These are phyloP conservation scores for Cymodocea nodosa DNA, from an alignment of 116 monocot genomes.

Conservation along the genomic window DNA sequence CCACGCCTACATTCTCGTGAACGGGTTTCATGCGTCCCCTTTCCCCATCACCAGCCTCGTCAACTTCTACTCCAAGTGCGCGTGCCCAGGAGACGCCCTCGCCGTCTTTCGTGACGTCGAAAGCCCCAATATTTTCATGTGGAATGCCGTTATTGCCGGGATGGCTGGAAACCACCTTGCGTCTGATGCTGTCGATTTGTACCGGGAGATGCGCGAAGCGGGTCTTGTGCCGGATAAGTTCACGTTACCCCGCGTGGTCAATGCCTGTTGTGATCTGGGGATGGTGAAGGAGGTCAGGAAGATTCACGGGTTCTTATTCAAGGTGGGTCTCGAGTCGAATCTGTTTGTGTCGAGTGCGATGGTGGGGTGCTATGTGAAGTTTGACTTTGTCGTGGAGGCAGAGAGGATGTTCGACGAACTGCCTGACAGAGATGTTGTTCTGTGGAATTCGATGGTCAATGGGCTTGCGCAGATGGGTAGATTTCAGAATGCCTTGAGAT, in stretches of 20 bases:
- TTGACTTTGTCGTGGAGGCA: constrained; percentile 18
- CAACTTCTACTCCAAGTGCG: constrained; percentile 35
- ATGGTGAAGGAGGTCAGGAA: not conserved
- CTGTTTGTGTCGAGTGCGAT: constrained; percentile 35
- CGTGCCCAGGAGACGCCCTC: constrained; percentile 16
- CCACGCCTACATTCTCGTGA: constrained; percentile 17
- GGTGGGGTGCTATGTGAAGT: constrained; percentile 16
- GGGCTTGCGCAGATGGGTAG: constrained; percentile 34
- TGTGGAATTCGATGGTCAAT: constrained; percentile 54
- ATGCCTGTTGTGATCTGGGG: constrained; percentile 25
- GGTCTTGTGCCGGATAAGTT: constrained; percentile 28
- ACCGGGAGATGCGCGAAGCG: constrained; percentile 9
- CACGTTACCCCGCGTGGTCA: constrained; percentile 33
- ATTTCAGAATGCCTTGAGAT: constrained; percentile 21
- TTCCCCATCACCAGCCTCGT: constrained; percentile 29
- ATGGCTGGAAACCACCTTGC: constrained; percentile 25
- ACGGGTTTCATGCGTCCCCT: constrained; percentile 32
- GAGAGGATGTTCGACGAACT: constrained; percentile 26
- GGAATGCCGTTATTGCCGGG: constrained; percentile 25
- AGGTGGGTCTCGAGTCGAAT: constrained; percentile 14
- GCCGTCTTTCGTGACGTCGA: constrained; percentile 17
- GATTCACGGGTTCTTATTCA: constrained; percentile 19
- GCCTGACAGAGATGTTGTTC: constrained; percentile 32
- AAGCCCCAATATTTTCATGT: constrained; percentile 19
- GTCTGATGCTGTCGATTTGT: constrained; percentile 16